These are phyloP conservation scores for Erodium trifolium DNA, from an alignment of 441 rosid genomes.

Conservation along the genomic window DNA sequence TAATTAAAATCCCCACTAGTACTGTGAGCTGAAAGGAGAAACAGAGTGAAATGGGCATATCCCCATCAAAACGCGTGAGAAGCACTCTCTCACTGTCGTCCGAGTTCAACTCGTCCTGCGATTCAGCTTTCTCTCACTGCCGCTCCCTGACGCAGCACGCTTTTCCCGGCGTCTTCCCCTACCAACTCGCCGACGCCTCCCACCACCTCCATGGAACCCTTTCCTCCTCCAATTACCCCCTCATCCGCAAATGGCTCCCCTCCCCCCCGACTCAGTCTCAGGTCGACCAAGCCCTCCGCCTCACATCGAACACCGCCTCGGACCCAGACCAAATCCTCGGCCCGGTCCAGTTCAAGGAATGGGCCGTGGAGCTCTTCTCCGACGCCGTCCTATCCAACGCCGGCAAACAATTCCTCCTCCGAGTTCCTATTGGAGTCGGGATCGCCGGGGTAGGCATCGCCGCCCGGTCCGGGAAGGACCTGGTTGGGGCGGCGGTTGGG, in stretches of 20 bases:
- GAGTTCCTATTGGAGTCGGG: constrained; percentile 60
- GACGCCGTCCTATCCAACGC: constrained; percentile 53
- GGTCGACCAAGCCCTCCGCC: constrained; percentile 60
- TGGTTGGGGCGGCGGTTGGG: constrained; percentile 62
- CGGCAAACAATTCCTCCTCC: constrained; percentile 42
- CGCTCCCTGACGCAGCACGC: constrained; percentile 62
- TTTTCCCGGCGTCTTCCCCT: constrained; percentile 62
- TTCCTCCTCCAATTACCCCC: constrained; percentile 29
- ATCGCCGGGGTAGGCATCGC: constrained; percentile 62
- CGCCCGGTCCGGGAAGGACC: constrained; percentile 38
- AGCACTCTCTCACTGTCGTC: constrained; percentile 33
- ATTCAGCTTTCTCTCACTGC: constrained; percentile 52
- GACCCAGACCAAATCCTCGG: constrained; percentile 27
- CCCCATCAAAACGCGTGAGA: constrained; percentile 44
- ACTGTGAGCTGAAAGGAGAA: no score
- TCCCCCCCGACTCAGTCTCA: constrained; percentile 57
- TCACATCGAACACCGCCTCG: constrained; percentile 15
- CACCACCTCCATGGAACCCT: constrained; percentile 46
- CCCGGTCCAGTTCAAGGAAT: constrained; percentile 41
- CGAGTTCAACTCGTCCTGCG: constrained; percentile 56
- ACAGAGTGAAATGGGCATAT: constrained; percentile 40
- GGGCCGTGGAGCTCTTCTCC: constrained; percentile 58
- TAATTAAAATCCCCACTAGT: no score
- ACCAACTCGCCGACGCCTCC: constrained; percentile 70
- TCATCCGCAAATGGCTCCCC: constrained; percentile 53